Conservation (phyloP, 345 rosid species). For the Trapa incisa region DNA sequence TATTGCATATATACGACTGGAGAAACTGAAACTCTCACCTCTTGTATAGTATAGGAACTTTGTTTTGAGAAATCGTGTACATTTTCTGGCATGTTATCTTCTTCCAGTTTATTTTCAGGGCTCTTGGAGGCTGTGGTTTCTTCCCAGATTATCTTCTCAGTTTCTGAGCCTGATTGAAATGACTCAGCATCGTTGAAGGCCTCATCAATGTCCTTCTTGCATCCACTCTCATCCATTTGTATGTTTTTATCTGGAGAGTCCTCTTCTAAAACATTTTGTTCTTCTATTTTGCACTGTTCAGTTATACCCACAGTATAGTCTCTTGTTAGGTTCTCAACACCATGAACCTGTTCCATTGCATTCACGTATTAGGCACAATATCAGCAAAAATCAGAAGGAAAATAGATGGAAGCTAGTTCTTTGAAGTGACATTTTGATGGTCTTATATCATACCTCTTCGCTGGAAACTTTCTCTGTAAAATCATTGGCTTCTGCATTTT, state of each 20-base stretch:
- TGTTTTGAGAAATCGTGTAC: not conserved
- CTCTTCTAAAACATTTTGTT: not conserved
- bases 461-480: not conserved
- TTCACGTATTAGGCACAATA: not conserved
- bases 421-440: not conserved
- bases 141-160: not conserved
- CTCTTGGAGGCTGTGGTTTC: not conserved
- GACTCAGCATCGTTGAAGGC: slow-evolving; percentile 1
- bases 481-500: not conserved
- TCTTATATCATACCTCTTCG: slow-evolving; percentile 2
- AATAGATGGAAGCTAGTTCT: not conserved
- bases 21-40: slow-evolving; percentile 4
- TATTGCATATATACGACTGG: not conserved
- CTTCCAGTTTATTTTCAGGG: not conserved
- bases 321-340: not conserved
- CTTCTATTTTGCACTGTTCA: not conserved
- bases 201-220: not conserved
- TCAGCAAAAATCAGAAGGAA: too few relatives aligned
- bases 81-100: slow-evolving; percentile 2
- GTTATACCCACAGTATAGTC: not conserved
- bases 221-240: not conserved
- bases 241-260: not conserved
- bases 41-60: not conserved
- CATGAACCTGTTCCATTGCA: slow-evolving; percentile 1
- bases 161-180: not conserved